Evolutionary conservation across 257 asterid species (phyloP), one percentile per base, ranked within the genome.

Genomic region (Oldenlandia corymbosa): DNA sequence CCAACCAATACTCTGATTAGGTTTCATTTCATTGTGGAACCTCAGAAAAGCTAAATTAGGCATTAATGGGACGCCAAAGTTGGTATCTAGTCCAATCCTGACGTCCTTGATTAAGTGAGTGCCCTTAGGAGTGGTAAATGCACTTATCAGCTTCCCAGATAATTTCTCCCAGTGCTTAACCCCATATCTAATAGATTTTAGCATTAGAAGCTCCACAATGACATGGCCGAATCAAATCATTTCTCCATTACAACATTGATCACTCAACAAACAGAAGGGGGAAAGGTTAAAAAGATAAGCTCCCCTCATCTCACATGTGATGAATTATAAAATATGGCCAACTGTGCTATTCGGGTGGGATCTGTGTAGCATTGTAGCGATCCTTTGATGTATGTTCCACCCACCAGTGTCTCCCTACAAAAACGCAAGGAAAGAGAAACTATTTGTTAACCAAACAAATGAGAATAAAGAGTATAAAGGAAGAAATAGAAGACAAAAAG

Each of bases 321-420:
- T 93, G 97, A 47, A 97, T 89, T 55, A 93, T 69, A 71, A 55
- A 75, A 76, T 93, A 97, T 69, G 90, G 91, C 99, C 99, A 93
- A 70, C 99, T 97, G 67, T 93, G 99, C 99, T 97, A 93, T 73
- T 93, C 99, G 31, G 97, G 77, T 62, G 96, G 99, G 45, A 93
- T 95, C 78, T 93, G 97, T 58, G 99, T 89, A 68, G 99, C 99
- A 70, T 93, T 93, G 68, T 93, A 93, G 17, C 99, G 95, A 72
- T 77, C 73, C 90, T 93, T 93, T 45, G 86, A 77, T 28, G 99
- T 97, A 79, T 93, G 87, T 74, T 93, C 99, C 54, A 93, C 97
- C 99, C 99, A 93, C 80, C 99, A 82, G 69, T 93, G 99, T 70
- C 99, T 80, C 73, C 99, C 99, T 92, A 53, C 23, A 58, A 48